Evolutionary conservation across 148 eudicot genomes (phyloP), one percentile per base, ranked within the genome.

Genomic region (Hydrangea macrophylla): DNA sequence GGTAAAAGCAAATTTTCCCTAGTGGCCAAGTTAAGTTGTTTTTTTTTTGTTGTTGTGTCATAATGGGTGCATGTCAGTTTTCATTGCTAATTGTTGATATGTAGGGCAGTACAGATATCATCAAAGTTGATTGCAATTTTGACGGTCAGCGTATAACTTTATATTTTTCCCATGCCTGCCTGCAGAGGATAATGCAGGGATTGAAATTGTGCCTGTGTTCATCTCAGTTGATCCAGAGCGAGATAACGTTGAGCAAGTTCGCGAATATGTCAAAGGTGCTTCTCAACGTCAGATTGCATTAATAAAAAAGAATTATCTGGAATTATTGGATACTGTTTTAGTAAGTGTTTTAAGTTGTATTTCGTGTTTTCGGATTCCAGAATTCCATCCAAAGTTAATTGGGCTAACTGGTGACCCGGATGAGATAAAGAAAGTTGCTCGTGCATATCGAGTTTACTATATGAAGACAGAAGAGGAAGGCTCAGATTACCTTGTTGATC

Each of bases 201-300:
- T 90, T 42, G 89, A 93, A 67, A 85, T 93, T 8, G 83, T 88
- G 64, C 96, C 98, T 6, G 82, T 93, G 55, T 93, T 93, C 72
- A 82, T 93, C 69, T 90, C 98, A 51, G 98, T 93, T 76, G 98
- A 93, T 82, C 98, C 98, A 30, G 98, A 93, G 76, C 86, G 98
- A 78, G 98, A 93, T 74, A 90, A 83, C 24, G 95, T 93, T 72
- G 96, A 93, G 82, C 98, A 93, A 86, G 98, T 93, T 65, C 75
- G 76, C 37, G 96, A 90, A 69, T 93, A 93, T 68, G 89, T 93
- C 37, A 79, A 86, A 86, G 98, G 98, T 86, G 54, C 69, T 31
- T 69, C 25, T 60, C 53, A 22, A 32, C 25, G 39, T 37, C 15
- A 40, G 44, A 28, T 48, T 27, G 23, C 42, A 42, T 6, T 27